Base-by-base conservation (phyloP, 1,139 yeast species). In the Debaryomyces robertsiae region DNA sequence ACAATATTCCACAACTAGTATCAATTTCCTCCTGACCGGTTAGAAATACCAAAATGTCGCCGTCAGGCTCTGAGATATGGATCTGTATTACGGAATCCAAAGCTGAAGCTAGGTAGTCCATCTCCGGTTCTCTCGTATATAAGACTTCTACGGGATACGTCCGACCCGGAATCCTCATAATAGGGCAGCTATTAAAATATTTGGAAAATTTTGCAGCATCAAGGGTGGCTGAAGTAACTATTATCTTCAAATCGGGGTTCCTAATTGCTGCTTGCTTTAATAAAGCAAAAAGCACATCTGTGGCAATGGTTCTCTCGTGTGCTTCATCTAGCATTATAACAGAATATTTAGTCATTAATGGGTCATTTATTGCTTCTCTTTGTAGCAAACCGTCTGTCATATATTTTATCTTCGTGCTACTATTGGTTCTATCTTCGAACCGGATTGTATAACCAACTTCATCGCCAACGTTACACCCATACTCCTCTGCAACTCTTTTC, bases 11-110 rank as follows among this genome's bases (percentile, higher is more conserved):
- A 56, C 94, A 87, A 45, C 94, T 82, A 0, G 95, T 83, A 55
- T 91, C 98, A 55, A 91, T 91, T 57, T 89, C 96, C 46, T 89
- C 96, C 60, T 91, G 97, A 36, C 98, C 98, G 0, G 95, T 87
- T 31, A 89, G 66, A 55, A 89, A 89, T 6, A 89, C 95, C 32
- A 89, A 63, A 27, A 89, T 87, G 58, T 89, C 96, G 30, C 96
- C 96, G 2, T 73, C 68, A 0, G 84, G 82, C 53, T 86, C 94
- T 7, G 88, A 77, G 13, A 84, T 67, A 57, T 89, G 96, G 30
- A 89, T 87, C 53, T 88, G 94, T 55, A 89, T 68, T 4, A 88
- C 88, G 1, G 95, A 79, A 58, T 87, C 91, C 38, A 89, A 68
- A 0, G 93, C 81, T 0, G 95, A 87, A 29, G 85, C 88, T 38